These are phyloP conservation scores for Mucor plumbeus DNA, from an alignment of 371 early-diverging fungal genomes.

Conservation along the genomic window DNA sequence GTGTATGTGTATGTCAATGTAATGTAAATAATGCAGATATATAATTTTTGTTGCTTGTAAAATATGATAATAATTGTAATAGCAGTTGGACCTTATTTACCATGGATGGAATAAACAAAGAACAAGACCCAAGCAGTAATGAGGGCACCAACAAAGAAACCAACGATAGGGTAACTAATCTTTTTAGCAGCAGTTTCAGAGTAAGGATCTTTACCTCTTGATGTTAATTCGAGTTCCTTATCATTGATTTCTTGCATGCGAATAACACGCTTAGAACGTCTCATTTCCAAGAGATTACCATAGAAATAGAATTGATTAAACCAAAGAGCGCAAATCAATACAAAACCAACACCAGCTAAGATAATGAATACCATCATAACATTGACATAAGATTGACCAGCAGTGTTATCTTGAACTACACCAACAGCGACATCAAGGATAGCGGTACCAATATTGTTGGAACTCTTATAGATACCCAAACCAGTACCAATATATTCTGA, in stretches of 20 bases:
- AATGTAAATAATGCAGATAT: conserved; percentile 6
- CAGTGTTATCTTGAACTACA: conserved; percentile 55
- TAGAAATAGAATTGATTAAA: conserved; percentile 37
- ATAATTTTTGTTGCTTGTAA: background rate
- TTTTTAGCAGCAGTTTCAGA: conserved; percentile 20
- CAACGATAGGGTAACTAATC: conserved; percentile 35
- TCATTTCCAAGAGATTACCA: conserved; percentile 39
- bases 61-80: background rate
- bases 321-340: conserved; percentile 36
- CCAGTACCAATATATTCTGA: conserved; percentile 61
- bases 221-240: conserved; percentile 37
- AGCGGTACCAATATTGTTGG: conserved; percentile 54
- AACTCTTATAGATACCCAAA: conserved; percentile 56
- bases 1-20: background rate
- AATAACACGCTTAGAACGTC: conserved; percentile 35
- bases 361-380: conserved; percentile 49
- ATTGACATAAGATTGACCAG: conserved; percentile 37
- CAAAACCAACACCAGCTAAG: conserved; percentile 41
- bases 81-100: background rate
- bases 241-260: conserved; percentile 53
- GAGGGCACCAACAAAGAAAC: conserved; percentile 30
- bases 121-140: conserved; percentile 53
- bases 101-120: conserved; percentile 46
- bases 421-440: conserved; percentile 58
- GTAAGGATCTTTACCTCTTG: conserved; percentile 45